Base-by-base conservation (phyloP, 148 eudicot genomes). In the Dianthus caryophyllus region DNA sequence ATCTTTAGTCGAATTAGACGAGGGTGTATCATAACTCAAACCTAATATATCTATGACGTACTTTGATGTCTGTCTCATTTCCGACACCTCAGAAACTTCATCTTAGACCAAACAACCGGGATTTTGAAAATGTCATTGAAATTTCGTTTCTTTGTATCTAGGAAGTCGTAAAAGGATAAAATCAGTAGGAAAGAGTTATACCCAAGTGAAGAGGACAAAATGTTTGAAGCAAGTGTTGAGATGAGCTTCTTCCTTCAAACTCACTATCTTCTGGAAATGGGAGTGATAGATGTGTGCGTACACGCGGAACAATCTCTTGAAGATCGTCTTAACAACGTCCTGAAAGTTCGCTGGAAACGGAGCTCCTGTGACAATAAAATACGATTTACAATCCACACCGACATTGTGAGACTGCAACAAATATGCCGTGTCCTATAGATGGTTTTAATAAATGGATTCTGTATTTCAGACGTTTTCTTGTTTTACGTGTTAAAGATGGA, bases 271-370 rank as follows among this genome's bases (percentile, higher is more conserved):
- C 88, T 90, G 98, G 83, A 94, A 94, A 77, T 94, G 98, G 12
- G 98, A 88, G 64, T 94, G 98, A 69, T 90, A 94, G 16, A 94
- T 94, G 80, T 94, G 98, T 64, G 97, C 98, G 82, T 94, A 94
- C 51, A 94, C 98, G 73, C 98, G 89, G 53, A 94, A 94, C 51
- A 94, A 64, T 67, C 98, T 88, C 74, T 94, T 94, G 76, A 94
- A 94, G 68, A 90, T 94, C 24, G 96, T 90, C 74, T 94, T 94
- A 68, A 90, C 98, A 64, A 94, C 98, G 64, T 94, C 97, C 80
- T 85, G 82, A 75, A 88, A 94, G 81, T 94, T 94, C 31, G 88
- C 61, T 67, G 98, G 98, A 81, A 94, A 93, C 18, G 98, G 98
- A 33, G 98, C 77, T 57, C 98, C 98, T 94, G 63, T 76, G 82